phyloP scores from a whole-genome alignment of 2,329 filamentous ascomycete species.

The Xylariaceae sp. region DNA sequence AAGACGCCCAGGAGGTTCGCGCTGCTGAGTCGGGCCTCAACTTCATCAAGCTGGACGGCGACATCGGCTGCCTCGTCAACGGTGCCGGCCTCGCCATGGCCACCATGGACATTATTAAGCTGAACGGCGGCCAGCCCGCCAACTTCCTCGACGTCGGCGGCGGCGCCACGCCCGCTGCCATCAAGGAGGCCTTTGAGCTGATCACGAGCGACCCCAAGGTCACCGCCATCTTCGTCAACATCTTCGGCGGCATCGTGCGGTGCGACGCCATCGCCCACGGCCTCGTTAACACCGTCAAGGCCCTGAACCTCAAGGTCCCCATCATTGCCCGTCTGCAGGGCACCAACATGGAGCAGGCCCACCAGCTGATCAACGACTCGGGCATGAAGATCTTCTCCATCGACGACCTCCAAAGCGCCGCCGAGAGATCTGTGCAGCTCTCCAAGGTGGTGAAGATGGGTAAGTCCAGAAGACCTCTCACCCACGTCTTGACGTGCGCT shows the following conservation, averaged over 20 bases:
- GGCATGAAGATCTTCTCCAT: constrained; percentile 99
- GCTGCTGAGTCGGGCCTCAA: constrained; percentile 91
- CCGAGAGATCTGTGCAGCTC: constrained; percentile 97
- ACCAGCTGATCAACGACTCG: constrained; percentile 90
- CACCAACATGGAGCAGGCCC: constrained; percentile 94
- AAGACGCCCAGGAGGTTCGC: constrained; percentile 96
- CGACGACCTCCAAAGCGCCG: constrained; percentile 92
- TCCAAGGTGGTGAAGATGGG: constrained; percentile 99
- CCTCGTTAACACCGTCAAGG: constrained; percentile 88
- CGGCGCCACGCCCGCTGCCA: constrained; percentile 92
- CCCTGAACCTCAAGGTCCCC: constrained; percentile 91
- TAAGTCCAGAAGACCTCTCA: constrained; percentile 40
- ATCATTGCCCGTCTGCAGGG: constrained; percentile 97
- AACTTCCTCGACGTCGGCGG: constrained; percentile 99
- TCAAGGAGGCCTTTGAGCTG: constrained; percentile 95
- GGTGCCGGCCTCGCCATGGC: constrained; percentile 99
- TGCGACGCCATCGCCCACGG: constrained; percentile 97
- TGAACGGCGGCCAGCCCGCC: constrained; percentile 90
- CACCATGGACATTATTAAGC: constrained; percentile 99
- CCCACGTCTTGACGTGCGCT: constrained; percentile 3
- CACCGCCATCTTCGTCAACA: constrained; percentile 98
- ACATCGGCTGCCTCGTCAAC: constrained; percentile 98
- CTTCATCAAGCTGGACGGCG: constrained; percentile 99
- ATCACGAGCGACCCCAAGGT: constrained; percentile 99
- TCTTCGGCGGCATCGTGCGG: constrained; percentile 97